Percentiles rank a stretch among this genome's conserved stretches.
phyloP scores from a whole-genome alignment of 495 filamentous ascomycete genomes.

The Lasiosphaeria miniovina region DNA sequence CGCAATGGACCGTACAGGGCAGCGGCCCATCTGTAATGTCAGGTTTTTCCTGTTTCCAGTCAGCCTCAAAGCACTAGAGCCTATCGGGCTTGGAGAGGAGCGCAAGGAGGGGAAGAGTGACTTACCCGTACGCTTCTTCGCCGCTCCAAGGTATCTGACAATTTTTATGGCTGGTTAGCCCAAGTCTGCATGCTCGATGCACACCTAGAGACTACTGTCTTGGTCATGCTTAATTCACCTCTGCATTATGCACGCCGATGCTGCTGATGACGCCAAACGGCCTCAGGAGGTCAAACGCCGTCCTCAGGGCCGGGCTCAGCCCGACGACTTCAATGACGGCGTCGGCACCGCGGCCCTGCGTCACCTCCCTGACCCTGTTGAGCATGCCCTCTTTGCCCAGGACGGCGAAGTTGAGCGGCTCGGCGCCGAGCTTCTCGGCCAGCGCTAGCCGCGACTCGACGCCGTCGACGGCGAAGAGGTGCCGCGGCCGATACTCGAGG shows the following conservation, averaged over 20 bases:
- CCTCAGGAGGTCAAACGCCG: constrained; percentile 79
- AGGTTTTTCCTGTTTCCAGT: constrained; percentile 65
- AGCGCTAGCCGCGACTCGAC: constrained; percentile 74
- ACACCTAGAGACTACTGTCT: neutral
- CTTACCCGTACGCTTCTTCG: constrained; percentile 70
- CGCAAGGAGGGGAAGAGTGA: too few relatives aligned
- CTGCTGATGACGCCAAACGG: constrained; percentile 86
- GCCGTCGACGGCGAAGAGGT: constrained; percentile 83
- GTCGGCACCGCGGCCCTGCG: constrained; percentile 83
- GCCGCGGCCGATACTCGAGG: constrained; percentile 73
- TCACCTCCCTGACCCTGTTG: constrained; percentile 70
- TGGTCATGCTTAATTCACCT: constrained; percentile 45
- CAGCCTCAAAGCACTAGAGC: constrained; percentile 4
- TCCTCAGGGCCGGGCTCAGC: constrained; percentile 73
- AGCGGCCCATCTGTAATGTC: constrained; percentile 88
- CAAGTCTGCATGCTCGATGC: too few relatives aligned
- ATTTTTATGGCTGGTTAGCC: neutral
- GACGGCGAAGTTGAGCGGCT: constrained; percentile 76
- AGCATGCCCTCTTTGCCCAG: constrained; percentile 63
- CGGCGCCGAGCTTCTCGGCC: constrained; percentile 75
- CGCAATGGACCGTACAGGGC: constrained; percentile 85
- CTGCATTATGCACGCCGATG: constrained; percentile 89
- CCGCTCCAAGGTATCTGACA: constrained; percentile 78
- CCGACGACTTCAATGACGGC: constrained; percentile 92
- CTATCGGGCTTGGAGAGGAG: neutral